Base-by-base conservation (phyloP, 495 filamentous ascomycete species). In the Pseudomonodictys pantanalensis region DNA sequence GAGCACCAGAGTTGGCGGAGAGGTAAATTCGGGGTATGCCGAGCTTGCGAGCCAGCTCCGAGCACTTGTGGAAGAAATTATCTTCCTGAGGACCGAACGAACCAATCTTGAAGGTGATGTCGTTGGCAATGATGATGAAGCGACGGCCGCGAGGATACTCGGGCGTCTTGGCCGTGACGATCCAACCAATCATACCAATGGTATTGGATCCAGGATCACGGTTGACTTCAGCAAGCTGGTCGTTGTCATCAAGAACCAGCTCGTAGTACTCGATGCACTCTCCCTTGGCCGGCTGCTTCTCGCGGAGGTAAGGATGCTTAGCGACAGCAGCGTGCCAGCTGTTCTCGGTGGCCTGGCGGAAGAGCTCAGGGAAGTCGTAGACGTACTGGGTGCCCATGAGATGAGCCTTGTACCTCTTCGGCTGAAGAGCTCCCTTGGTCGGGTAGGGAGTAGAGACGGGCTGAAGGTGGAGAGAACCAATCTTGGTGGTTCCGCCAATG, bases 281-380 rank as follows among this genome's bases (percentile, higher is more conserved):
- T 63, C 89, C 91, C 60, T 85, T 78, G 15, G 81, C 78, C 12
- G 95, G 95, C 69, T 92, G 86, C 79, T 89, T 90, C 35, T 90
- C 86, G 26, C 82, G 80, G 45, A 97, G 74, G 30, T 80, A 77
- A 3, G 89, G 77, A 54, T 91, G 83, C 70, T 86, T 87, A 65
- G 80, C 79, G 39, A 87, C 81, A 51, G 82, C 81, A 71, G 84
- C 84, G 65, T 78, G 77, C 93, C 93, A 98, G 79, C 83, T 89
- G 78, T 96, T 97, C 76, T 97, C 91, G 75, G 96, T 88, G 38
- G 93, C 92, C 74, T 97, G 93, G 69, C 93, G 83, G 88, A 98
- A 98, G 29, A 98, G 86, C 79, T 98, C 95, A 7, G 93, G 93
- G 88, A 98, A 98, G 78, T 98, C 93, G 72, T 98, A 98, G 57